phyloP scores from a whole-genome alignment of 2,329 filamentous ascomycete genomes.

The Hypoxylon sp. region DNA sequence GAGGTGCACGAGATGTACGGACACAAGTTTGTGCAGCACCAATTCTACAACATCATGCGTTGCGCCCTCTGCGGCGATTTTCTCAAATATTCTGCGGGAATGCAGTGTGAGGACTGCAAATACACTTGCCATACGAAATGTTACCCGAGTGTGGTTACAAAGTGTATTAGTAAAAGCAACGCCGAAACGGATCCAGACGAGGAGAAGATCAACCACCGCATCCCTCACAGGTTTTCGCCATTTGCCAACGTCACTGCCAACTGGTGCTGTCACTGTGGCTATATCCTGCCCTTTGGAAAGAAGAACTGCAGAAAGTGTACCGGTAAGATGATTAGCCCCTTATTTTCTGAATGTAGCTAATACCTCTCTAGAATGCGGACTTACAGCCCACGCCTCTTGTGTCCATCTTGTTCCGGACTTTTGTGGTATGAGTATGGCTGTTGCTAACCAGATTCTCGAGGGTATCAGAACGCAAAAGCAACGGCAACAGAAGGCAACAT shows the following conservation, averaged over 20 bases:
- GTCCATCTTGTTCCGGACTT: conserved; percentile 98
- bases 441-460: conserved; percentile 92
- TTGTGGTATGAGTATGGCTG: conserved; percentile 99
- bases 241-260: conserved; percentile 98
- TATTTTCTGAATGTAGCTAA: conserved; percentile 48
- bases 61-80: conserved; percentile 98
- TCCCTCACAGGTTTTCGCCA: conserved; percentile 96
- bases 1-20: conserved; percentile 99
- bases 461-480: conserved; percentile 86
- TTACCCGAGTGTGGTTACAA: conserved; percentile 95
- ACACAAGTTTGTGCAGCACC: conserved; percentile 98
- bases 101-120: conserved; percentile 99
- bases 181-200: conserved; percentile 98
- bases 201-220: conserved; percentile 99
- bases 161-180: conserved; percentile 99
- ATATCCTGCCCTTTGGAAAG: conserved; percentile 92
- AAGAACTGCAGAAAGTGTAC: conserved; percentile 95
- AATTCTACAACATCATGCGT: conserved; percentile 99
- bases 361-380: conserved; percentile 78
- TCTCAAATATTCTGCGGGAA: conserved; percentile 97
- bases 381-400: conserved; percentile 92
- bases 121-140: conserved; percentile 99
- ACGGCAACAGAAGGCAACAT: conserved; percentile 71
- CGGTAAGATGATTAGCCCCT: conserved; percentile 66
- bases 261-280: conserved; percentile 99